Percentiles rank a stretch among this genome's conserved stretches.
These are phyloP conservation scores for Penicillium sp. DNA, from an alignment of 2,329 filamentous ascomycete genomes.

Conservation along the genomic window DNA sequence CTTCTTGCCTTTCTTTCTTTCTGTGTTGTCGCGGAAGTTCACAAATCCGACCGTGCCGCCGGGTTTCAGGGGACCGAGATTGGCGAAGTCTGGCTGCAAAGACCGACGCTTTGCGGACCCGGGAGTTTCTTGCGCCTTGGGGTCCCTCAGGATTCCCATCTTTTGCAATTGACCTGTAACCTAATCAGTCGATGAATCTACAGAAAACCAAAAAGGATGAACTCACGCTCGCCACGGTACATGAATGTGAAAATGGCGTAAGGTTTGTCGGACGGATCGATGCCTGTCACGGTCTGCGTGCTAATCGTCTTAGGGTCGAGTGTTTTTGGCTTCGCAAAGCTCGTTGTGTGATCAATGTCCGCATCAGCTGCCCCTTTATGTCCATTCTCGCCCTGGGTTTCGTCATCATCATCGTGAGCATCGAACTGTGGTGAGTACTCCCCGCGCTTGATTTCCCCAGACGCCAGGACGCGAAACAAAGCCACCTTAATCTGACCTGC, in stretches of 20 bases:
- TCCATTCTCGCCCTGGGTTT: too few relatives aligned
- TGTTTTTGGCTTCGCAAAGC: constrained; percentile 92
- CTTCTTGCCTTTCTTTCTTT: constrained; percentile 55
- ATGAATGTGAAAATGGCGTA: constrained; percentile 97
- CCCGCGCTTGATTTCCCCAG: constrained; percentile 92
- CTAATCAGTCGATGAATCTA: too few relatives aligned
- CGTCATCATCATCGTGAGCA: constrained; percentile 78
- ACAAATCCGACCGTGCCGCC: constrained; percentile 85
- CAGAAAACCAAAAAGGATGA: too few relatives aligned
- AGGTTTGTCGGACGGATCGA: constrained; percentile 89
- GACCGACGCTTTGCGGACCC: constrained; percentile 67
- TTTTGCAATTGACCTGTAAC: constrained; percentile 78
- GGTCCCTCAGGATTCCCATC: constrained; percentile 73
- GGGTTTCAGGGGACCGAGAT: constrained; percentile 71
- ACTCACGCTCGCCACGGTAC: constrained; percentile 87
- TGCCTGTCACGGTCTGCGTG: constrained; percentile 96
- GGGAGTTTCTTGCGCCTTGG: constrained; percentile 54
- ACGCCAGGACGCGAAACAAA: constrained; percentile 87
- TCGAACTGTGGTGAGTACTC: constrained; percentile 98
- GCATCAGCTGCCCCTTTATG: too few relatives aligned
- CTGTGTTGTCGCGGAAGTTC: constrained; percentile 76
- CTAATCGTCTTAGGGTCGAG: constrained; percentile 95
- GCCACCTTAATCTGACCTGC: constrained; percentile 97
- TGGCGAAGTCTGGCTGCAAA: constrained; percentile 74
- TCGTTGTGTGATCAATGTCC: constrained; percentile 92